These are phyloP conservation scores for Apiotrichum gracile DNA, from an alignment of 1,284 basidiomycete genomes.

Conservation along the genomic window DNA sequence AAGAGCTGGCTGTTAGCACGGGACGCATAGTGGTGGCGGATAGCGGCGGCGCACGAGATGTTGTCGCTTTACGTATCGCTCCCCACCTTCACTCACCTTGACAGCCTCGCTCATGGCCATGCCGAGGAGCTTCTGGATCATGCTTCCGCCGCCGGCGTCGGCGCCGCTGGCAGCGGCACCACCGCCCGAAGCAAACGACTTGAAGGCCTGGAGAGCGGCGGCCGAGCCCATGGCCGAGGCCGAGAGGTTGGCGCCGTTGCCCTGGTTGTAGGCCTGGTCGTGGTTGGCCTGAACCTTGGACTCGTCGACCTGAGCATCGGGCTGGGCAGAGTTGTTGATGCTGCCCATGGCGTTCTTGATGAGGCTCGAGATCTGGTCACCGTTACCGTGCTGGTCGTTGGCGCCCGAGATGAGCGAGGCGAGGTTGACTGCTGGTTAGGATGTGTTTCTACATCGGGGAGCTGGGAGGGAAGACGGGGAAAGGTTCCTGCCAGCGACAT, in stretches of 20 bases:
- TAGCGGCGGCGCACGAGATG: not conserved
- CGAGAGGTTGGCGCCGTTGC: conserved; percentile 52
- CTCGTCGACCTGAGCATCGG: conserved; percentile 51
- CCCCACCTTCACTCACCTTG: conserved; percentile 26
- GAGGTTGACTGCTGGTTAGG: conserved; percentile 33
- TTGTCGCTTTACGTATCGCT: not conserved
- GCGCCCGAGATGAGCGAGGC: conserved; percentile 35
- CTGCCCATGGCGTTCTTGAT: conserved; percentile 29
- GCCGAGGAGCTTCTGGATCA: conserved; percentile 59
- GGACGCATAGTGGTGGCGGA: not conserved
- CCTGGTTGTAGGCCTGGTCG: conserved; percentile 53
- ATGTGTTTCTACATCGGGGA: not conserved
- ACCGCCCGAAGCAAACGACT: conserved; percentile 53
- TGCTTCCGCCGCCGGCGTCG: conserved; percentile 43
- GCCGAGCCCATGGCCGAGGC: conserved; percentile 61
- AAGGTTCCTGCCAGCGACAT: too few species aligned
- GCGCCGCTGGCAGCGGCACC: conserved; percentile 1
- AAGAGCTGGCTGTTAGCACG: conserved; percentile 54
- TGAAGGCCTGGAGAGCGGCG: conserved; percentile 62
- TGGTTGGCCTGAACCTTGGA: conserved; percentile 55
- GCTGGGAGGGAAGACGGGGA: not conserved
- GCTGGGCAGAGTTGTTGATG: conserved; percentile 35
- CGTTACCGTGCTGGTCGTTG: conserved; percentile 38
- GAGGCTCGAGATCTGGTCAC: conserved; percentile 33
- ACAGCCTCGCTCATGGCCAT: conserved; percentile 68